Base-by-base conservation (phyloP, 2,329 filamentous ascomycete genomes). In the Amylocarpus encephaloides region DNA sequence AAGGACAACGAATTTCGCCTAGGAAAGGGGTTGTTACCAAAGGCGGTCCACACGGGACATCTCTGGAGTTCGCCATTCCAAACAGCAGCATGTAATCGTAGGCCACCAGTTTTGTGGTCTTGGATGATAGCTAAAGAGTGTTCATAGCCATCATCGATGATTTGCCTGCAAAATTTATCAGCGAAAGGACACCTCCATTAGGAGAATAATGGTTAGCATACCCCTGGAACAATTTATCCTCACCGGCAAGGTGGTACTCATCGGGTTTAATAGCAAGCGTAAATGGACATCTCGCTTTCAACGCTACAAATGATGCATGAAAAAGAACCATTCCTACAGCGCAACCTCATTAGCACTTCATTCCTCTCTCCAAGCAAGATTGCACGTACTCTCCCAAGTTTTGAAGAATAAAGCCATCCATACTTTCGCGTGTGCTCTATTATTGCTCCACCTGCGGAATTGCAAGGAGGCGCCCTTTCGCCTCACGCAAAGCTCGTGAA, bases 41-140 rank as follows among this genome's bases (percentile, higher is more conserved):
- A 84, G 2, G 80, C 79, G 2, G 80, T 83, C 80, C 80, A 84
- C 7, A 84, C 72, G 1, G 80, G 80, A 57, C 77, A 80, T 45
- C 69, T 69, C 29, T 68, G 70, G 44, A 81, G 61, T 46, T 75
- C 72, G 2, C 78, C 79, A n/a, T 76, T 73, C 69, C 71, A 74
- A 0, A 79, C 73, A 1, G 76, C 71, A 11, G 78, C 76, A 43
- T 82, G 78, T 0, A 84, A 72, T 11, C 80, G 74, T 2, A 77
- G 50, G 2, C 73, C 74, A 9, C 68, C 65, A 1, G 73, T 77
- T 19, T 70, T 65, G 1, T 56, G 45, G 56, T 84, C 79, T 52
- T 76, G 66, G 49, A 75, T 78, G 1, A 83, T 73, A 12, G 73
- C 72, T 3, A 83, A 69, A 1, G 68, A 72, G 58, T 82, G 78